These are phyloP conservation scores for Dictyostelium firmibasis DNA, from an alignment of 78 protist species.

Conservation along the genomic window DNA sequence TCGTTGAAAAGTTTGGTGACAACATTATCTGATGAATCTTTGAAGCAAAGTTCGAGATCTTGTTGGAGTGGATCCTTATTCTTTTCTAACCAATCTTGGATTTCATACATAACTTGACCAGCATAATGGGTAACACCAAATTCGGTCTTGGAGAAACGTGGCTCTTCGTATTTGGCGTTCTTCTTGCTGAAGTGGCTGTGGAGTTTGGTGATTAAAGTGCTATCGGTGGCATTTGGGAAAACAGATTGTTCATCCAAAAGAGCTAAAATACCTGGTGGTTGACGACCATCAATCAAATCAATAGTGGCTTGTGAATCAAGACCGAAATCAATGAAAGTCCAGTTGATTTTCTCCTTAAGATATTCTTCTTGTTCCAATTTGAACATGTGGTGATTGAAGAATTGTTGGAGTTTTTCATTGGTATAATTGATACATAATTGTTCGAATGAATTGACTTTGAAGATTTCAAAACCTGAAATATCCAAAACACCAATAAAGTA, in stretches of 20 bases:
- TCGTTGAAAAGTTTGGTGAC: conserved; percentile 53
- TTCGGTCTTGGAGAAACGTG: conserved; percentile 76
- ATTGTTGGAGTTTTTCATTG: conserved; percentile 98
- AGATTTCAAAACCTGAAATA: conserved; percentile 96
- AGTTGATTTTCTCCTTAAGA: conserved; percentile 90
- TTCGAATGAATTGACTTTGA: conserved; percentile 94
- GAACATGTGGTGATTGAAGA: conserved; percentile 98
- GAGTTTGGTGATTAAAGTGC: conserved; percentile 62
- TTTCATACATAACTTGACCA: conserved; percentile 85
- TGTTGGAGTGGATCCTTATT: conserved; percentile 91
- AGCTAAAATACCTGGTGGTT: conserved; percentile 80
- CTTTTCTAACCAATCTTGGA: conserved; percentile 89
- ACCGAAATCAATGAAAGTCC: conserved; percentile 93
- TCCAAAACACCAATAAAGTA: conserved; percentile 94
- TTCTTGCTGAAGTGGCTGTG: conserved; percentile 76
- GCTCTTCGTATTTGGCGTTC: conserved; percentile 83
- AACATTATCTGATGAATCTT: conserved; percentile 41
- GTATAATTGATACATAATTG: conserved; percentile 97
- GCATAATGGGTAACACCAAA: conserved; percentile 88
- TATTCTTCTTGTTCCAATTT: conserved; percentile 95
- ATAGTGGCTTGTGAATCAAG: conserved; percentile 93
- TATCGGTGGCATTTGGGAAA: conserved; percentile 87
- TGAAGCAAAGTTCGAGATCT: conserved; percentile 76
- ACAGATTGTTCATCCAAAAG: conserved; percentile 85
- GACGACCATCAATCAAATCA: conserved; percentile 91